Base-by-base conservation (phyloP, 805 yeast species). In the Ogataea pilisensis region DNA sequence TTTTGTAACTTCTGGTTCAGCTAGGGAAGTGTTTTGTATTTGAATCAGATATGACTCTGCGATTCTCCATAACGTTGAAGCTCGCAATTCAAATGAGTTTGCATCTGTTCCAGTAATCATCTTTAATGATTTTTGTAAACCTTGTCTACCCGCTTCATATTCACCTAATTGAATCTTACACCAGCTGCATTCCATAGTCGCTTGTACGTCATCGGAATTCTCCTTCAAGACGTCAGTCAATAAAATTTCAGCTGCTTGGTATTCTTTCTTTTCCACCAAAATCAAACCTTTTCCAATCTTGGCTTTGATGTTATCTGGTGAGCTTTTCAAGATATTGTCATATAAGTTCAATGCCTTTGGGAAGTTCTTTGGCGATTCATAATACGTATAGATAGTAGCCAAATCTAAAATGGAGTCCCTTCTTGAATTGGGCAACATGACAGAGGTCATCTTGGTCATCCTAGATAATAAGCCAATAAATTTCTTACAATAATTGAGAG, bases 331-430 rank as follows among this genome's bases (percentile, higher is more conserved):
- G 3, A 89, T 77, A 19, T 69, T 65, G 28, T 84, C 83, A 60
- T 83, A 93, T 13, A 89, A 60, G 36, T 76, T 77, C 22, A 83
- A 56, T 0, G 99, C 98, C 20, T 81, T 70, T 2, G 76, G 69
- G 54, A 78, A 87, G 61, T 91, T 85, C 60, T 88, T 88, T 9
- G 98, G 99, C 0, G 97, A 85, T 58, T 91, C 96, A 54, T 81
- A 75, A 55, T 86, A 83, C 0, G 95, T 85, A 55, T 89, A 86
- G 1, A 84, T 73, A 0, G 80, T 75, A 0, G 93, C 98, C 40
- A 86, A 68, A 19, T 76, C 69, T 28, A 88, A 72, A 8, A 83
- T 68, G 18, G 86, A 63, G 38, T 80, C 84, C 38, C 70, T 71
- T 48, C 71, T 76, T 1, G 89, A 70, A 46, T 78, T 64, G 1